Evolutionary conservation across 2,329 filamentous ascomycete species (phyloP), one percentile per base, ranked within the genome.

Genomic region (Arthrobotrys sinensis): DNA sequence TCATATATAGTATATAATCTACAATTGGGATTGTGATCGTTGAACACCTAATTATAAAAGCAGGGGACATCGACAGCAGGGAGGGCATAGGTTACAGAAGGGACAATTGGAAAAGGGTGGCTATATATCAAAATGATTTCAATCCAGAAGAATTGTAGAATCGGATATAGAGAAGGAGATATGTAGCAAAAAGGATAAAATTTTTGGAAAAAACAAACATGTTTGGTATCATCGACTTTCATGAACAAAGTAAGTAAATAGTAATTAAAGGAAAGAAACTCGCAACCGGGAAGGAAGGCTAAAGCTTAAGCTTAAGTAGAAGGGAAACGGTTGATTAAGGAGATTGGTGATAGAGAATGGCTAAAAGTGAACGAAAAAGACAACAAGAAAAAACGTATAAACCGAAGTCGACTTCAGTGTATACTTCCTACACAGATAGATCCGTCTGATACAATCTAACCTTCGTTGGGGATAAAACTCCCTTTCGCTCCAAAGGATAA

Each of bases 161-260:
- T 28, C 12, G 36, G 36, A 38, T 14, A 14, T 38, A 6, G 36
- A 8, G 2, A 14, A 14, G 6, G 12, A 38, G 28, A 34, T 36
- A 36, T 14, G 32, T 57, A 38, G 12, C 24, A 11, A 57, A 36
- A 34, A 57, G n/a, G 34, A 16, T 21, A 19, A 34, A 43, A 8
- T 16, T 5, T 19, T 21, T 1, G 36, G 8, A 40, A 36, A 40
- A 45, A 19, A 32, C 28, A 53, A 64, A 62, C 43, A 34, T 52
- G 32, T 46, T 76, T 76, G 72, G 72, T 76, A 76, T 76, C 72
- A 76, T 70, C 28, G 55, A 66, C 24, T 45, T 43, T 24, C 28
- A 14, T 40, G 10, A 55, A 21, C 50, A 64, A 16, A 43, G 8
- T 8, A 55, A 46, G 48, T 28, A 70, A 48, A 53, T 14, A 53